Base-by-base conservation (phyloP, 352 stramenopile genomes). In the Phytophthora ramorum region DNA sequence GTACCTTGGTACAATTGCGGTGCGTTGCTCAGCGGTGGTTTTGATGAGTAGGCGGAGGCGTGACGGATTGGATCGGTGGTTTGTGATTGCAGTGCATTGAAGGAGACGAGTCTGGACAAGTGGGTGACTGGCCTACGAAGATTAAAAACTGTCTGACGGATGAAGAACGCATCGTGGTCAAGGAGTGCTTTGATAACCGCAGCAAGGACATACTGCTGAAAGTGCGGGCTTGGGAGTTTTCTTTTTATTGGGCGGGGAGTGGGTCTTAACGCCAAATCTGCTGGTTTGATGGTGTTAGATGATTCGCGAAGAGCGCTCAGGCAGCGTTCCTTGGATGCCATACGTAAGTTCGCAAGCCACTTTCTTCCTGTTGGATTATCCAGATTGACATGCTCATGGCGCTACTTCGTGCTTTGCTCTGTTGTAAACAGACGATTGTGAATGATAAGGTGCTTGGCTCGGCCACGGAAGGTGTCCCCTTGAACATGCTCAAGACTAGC, bases 91-190 rank as follows among this genome's bases (percentile, higher is more conserved):
- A 93, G 83, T 93, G 85, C 43, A 79, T 93, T 50, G 87, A 95
- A 79, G 77, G 79, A 45, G 80, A 92, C 45, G 84, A 92, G 54
- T 91, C 79, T 8, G 83, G 87, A 28, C 74, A 79, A 9, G 55
- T 78, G n/a, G 81, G 78, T 22, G 83, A 94, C 62, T 95, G 87
- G 87, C 53, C 63, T 20, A 83, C 75, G 44, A 93, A 93, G 58
- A 52, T 92, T 12, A 65, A 83, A 35, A 90, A 89, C 63, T 95
- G 87, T 50, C 73, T 93, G 44, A 85, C 80, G 22, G 59, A 78
- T 19, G 79, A 85, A 53, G 83, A 93, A 55, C 78, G 79, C 14
- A 60, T 65, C 2, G 73, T 69, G 20, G 59, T 93, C 0, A 72
- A 85, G 38, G 70, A 89, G 26, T 95, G 87, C 60, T 90, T 81